These are phyloP conservation scores for Lipomyces anomalus DNA, from an alignment of 805 yeast genomes.

Conservation along the genomic window DNA sequence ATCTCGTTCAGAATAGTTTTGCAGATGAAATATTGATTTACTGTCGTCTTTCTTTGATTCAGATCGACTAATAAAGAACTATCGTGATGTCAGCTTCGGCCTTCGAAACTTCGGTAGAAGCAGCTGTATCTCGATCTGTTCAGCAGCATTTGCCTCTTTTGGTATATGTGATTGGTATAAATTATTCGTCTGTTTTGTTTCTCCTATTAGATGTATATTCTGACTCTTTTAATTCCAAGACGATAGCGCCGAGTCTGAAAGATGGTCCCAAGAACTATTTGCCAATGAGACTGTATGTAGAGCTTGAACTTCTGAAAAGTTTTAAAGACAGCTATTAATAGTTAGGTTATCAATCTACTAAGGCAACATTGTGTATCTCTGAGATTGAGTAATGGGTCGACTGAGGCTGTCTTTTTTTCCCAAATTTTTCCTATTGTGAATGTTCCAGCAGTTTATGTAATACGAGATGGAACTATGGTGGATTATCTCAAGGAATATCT, in stretches of 20 bases:
- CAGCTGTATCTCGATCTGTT: conserved; percentile 19
- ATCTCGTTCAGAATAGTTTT: too few species aligned
- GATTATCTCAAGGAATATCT: conserved; percentile 21
- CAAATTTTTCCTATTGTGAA: conserved; percentile 50
- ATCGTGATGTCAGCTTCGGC: conserved; percentile 8
- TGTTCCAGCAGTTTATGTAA: conserved; percentile 53
- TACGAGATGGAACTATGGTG: conserved; percentile 29
- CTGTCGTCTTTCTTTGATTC: background rate
- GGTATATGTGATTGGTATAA: conserved; percentile 20
- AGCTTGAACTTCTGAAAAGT: too few species aligned
- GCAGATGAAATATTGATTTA: too few species aligned
- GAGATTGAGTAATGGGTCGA: conserved; percentile 38
- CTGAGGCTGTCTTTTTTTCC: conserved; percentile 44
- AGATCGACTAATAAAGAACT: background rate
- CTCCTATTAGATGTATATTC: background rate
- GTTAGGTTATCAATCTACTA: conserved; percentile 22
- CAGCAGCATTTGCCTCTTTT: conserved; percentile 14
- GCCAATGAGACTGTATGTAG: conserved; percentile 10
- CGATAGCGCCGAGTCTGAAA: conserved; percentile 14
- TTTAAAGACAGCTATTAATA: background rate
- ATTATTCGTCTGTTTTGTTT: background rate
- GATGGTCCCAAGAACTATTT: conserved; percentile 14
- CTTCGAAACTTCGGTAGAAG: conserved; percentile 19
- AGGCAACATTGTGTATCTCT: conserved; percentile 38
- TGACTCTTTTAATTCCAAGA: conserved; percentile 7